phyloP scores from a whole-genome alignment of 2,329 filamentous ascomycete genomes.

The Pyrenophora tritici-repentis region DNA sequence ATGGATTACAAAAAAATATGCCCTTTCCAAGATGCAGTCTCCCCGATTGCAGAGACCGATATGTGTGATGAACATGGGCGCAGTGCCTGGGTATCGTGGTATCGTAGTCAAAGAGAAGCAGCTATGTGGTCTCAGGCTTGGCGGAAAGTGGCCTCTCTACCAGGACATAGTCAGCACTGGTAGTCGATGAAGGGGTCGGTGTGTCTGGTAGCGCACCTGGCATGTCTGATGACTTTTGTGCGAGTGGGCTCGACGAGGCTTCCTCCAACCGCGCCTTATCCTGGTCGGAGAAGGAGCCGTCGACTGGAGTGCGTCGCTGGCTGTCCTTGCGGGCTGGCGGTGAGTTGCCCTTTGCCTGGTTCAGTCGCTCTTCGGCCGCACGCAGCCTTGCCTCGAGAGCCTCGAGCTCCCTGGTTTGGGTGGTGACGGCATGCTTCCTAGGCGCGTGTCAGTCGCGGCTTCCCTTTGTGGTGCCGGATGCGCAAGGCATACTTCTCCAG shows the following conservation, averaged over 20 bases:
- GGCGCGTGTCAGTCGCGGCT: conserved; percentile 12
- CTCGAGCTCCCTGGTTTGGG: conserved; percentile 79
- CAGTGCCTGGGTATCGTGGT: conserved; percentile 18
- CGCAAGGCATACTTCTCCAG: conserved; percentile 74
- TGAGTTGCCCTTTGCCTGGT: conserved; percentile 39
- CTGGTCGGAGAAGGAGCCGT: conserved; percentile 10
- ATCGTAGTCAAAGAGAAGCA: conserved; percentile 9
- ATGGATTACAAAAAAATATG: conserved; percentile 12
- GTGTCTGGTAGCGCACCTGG: conserved; percentile 42
- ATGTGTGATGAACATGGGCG: conserved; percentile 8
- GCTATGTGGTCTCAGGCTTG: conserved; percentile 23
- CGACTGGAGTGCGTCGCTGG: conserved; percentile 27
- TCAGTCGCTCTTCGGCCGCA: conserved; percentile 80
- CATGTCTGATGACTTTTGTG: conserved; percentile 23
- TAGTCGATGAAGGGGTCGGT: conserved; percentile 37
- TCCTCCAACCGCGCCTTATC: conserved; percentile 36
- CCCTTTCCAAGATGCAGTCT: conserved; percentile 11
- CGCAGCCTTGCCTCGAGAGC: conserved; percentile 81
- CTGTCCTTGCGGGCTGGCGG: conserved; percentile 39
- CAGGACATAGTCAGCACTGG: conserved; percentile 45
- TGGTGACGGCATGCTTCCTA: conserved; percentile 79
- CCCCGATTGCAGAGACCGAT: conserved; percentile 2
- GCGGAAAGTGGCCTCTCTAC: conserved; percentile 41
- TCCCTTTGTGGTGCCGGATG: background rate
- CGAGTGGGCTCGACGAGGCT: conserved; percentile 35